These are phyloP conservation scores for Fraxinus quadrangulata DNA, from an alignment of 257 asterid species.

Conservation along the genomic window DNA sequence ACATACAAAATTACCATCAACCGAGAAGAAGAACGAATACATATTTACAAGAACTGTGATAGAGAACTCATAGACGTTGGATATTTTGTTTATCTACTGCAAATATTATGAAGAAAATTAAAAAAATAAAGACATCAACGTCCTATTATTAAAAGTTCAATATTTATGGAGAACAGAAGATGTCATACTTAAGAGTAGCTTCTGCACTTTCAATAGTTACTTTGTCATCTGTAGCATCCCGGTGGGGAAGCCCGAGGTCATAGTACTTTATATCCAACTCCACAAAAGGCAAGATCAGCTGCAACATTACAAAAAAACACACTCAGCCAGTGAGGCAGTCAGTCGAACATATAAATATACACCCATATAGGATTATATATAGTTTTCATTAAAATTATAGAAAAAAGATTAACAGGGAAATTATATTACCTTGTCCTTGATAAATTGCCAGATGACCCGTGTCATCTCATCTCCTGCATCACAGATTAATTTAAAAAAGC, in stretches of 20 bases:
- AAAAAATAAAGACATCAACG: background rate
- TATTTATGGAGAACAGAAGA: background rate
- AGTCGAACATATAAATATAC: background rate
- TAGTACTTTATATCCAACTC: constrained; percentile 96
- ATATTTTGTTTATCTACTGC: background rate
- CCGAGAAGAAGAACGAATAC: background rate
- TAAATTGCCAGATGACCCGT: constrained; percentile 87
- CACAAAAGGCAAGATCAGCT: constrained; percentile 90
- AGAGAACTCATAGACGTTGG: background rate
- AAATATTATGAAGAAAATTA: background rate
- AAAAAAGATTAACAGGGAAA: constrained; percentile 11
- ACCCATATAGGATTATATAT: background rate
- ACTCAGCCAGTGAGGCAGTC: background rate
- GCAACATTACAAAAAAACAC: constrained; percentile 27
- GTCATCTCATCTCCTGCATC: constrained; percentile 98
- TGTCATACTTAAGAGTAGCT: constrained; percentile 91
- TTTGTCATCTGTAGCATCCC: constrained; percentile 95
- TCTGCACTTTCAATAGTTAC: constrained; percentile 98
- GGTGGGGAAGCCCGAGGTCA: constrained; percentile 93
- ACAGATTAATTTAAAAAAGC: constrained; percentile 12
- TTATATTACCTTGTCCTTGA: constrained; percentile 81
- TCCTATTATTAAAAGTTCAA: background rate
- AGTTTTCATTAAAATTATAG: background rate
- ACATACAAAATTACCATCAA: constrained; percentile 15
- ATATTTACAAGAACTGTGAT: background rate